Evolutionary conservation across 192 early-diverging fungal species (phyloP), one percentile per base, ranked within the genome.

Genomic region (Umbelopsis ramanniana): DNA sequence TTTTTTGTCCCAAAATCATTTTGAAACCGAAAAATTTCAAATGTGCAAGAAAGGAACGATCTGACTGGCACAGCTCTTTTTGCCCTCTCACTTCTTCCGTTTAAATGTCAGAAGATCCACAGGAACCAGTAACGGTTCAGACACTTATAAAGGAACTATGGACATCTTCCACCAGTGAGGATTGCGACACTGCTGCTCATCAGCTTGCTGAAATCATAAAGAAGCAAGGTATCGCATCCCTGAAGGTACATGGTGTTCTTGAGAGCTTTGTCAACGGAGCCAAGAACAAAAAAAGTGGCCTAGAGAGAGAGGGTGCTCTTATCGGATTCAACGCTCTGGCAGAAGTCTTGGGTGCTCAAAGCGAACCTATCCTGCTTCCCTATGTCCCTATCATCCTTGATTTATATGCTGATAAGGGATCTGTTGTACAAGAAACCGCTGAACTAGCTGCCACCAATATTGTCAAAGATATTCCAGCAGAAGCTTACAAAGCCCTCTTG

Each of bases 251-350:
- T 71, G 79, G 73, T 26, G 81, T 93, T 76, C 76, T 92, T 19
- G 84, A 82, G 12, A 81, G 81, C 12, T 80, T 93, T 15, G 79
- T 82, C 48, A 81, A 81, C 8, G 86, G 86, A 52, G 73, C 82
- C 53, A 86, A 82, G 74, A 85, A 91, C 85, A 93, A 93, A 76
- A 92, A 92, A 80, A 85, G 79, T 47, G 78, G 83, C 26, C 68
- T 81, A 12, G 86, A 85, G 6, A 82, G 90, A 53, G 88, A 93
- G 69, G 90, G 88, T 67, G 87, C 90, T 52, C 69, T 87, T 47
- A 82, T 89, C 43, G 87, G 84, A 14, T 89, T 87, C 79, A 81
- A 82, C 74, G 88, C 88, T 45, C 53, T 93, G 45, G 89, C 86
- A 22, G 81, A 81, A 45, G 80, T 85, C 15, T 79, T 93, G 47